Evolutionary conservation across 2,329 filamentous ascomycete species (phyloP).

Genomic region (Pseudogymnoascus sp.): DNA sequence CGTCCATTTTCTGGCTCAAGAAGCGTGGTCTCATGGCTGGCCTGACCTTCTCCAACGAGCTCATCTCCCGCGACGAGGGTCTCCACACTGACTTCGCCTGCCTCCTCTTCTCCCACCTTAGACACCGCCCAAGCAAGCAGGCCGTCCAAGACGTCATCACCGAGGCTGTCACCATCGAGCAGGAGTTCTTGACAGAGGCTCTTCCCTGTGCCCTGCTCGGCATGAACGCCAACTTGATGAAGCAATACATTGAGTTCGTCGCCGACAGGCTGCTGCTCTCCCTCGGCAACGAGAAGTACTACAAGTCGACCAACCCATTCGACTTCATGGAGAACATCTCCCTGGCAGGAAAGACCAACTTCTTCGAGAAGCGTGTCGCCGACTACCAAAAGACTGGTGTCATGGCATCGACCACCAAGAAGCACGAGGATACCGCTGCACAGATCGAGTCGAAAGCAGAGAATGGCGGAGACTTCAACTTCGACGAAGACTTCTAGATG

Average conservation of each 20-base stretch:
- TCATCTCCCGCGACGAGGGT: slow-evolving; percentile 98
- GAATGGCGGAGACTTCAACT: slow-evolving; percentile 73
- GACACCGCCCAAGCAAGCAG: slow-evolving; percentile 78
- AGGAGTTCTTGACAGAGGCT: slow-evolving; percentile 96
- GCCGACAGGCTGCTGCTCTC: slow-evolving; percentile 89
- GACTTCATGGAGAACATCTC: slow-evolving; percentile 99
- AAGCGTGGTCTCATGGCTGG: slow-evolving; percentile 99
- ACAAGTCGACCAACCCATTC: slow-evolving; percentile 90
- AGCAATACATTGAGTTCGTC: slow-evolving; percentile 99
- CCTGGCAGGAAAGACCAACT: slow-evolving; percentile 98
- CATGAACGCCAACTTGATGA: slow-evolving; percentile 97
- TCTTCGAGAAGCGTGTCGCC: slow-evolving; percentile 99
- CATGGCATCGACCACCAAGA: slow-evolving; percentile 84
- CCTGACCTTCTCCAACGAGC: slow-evolving; percentile 98
- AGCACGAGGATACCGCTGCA: slow-evolving; percentile 40
- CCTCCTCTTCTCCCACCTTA: slow-evolving; percentile 93
- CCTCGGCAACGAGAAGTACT: slow-evolving; percentile 89
- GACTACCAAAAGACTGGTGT: slow-evolving; percentile 99
- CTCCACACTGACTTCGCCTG: slow-evolving; percentile 99
- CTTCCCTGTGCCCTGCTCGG: slow-evolving; percentile 87
- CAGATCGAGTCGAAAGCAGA: slow-evolving; percentile 45
- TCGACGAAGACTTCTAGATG: slow-evolving; percentile 92
- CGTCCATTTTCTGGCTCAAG: slow-evolving; percentile 99
- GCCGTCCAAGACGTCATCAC: slow-evolving; percentile 81
- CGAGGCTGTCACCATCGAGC: slow-evolving; percentile 88